Conservation (phyloP, 2,329 filamentous ascomycete species). For the Pseudopithomyces maydicus region DNA sequence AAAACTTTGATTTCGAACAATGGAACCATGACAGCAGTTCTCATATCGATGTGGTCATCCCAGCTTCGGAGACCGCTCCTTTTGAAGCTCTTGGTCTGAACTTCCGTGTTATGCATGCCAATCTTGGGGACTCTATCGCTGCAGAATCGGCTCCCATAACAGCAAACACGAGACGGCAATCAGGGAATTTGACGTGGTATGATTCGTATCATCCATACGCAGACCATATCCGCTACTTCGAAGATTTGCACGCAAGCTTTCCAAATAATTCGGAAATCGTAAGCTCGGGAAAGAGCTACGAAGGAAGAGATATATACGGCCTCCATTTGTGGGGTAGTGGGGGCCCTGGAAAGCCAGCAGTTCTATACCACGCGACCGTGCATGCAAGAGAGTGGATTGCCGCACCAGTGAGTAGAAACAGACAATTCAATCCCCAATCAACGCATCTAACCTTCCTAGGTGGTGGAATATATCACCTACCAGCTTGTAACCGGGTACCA, state of each 20-base stretch:
- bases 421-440: not conserved
- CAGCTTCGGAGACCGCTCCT: slow-evolving; percentile 43
- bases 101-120: slow-evolving; percentile 47
- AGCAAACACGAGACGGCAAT: slow-evolving; percentile 42
- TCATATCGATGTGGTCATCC: slow-evolving; percentile 51
- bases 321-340: slow-evolving; percentile 39
- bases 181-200: slow-evolving; percentile 30
- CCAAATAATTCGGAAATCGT: slow-evolving; percentile 36
- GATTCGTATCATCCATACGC: slow-evolving; percentile 40
- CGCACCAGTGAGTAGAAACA: slow-evolving; percentile 47
- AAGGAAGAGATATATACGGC: slow-evolving; percentile 37
- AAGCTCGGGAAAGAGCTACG: slow-evolving; percentile 33
- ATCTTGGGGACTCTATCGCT: slow-evolving; percentile 51
- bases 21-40: slow-evolving; percentile 41
- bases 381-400: slow-evolving; percentile 42
- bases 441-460: not conserved
- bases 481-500: slow-evolving; percentile 35
- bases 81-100: slow-evolving; percentile 47
- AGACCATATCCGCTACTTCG: slow-evolving; percentile 36
- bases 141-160: slow-evolving; percentile 46
- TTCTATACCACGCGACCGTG: slow-evolving; percentile 38
- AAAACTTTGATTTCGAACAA: slow-evolving; percentile 40
- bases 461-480: slow-evolving; percentile 34
- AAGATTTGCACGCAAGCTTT: slow-evolving; percentile 32
- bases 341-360: slow-evolving; percentile 38